Percentiles rank a stretch among this genome's conserved stretches.
Conservation (phyloP, 805 yeast species). For the Hagleromyces aurorensis region DNA sequence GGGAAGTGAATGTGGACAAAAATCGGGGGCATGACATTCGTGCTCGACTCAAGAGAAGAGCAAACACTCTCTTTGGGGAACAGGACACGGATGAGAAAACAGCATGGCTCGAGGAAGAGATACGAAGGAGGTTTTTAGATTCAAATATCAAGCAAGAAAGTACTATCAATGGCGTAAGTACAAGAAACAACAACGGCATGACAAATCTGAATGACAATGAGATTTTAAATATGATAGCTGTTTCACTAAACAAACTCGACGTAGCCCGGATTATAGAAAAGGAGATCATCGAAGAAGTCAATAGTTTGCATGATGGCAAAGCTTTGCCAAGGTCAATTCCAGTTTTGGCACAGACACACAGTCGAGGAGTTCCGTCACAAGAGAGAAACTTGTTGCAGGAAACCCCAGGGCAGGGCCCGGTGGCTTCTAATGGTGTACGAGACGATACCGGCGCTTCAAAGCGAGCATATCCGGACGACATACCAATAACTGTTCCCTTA, state of each 20-base stretch:
- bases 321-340: background rate
- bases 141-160: slow-evolving; percentile 13
- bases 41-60: slow-evolving; percentile 68
- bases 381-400: too few species aligned
- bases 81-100: slow-evolving; percentile 45
- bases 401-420: too few species aligned
- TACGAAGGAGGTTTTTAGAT: slow-evolving; percentile 40
- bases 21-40: slow-evolving; percentile 85
- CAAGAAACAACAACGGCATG: slow-evolving; percentile 7
- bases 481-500: slow-evolving; percentile 8
- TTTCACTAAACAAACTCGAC: slow-evolving; percentile 20
- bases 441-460: slow-evolving; percentile 8
- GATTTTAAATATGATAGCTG: slow-evolving; percentile 25
- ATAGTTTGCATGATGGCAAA: slow-evolving; percentile 1
- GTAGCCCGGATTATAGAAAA: slow-evolving; percentile 24
- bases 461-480: slow-evolving; percentile 11
- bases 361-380: background rate
- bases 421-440: too few species aligned
- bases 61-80: slow-evolving; percentile 57
- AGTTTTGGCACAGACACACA: background rate
- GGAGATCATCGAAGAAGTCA: slow-evolving; percentile 18
- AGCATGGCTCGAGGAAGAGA: slow-evolving; percentile 72
- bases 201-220: slow-evolving; percentile 25
- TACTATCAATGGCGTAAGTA: slow-evolving; percentile 2
- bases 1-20: slow-evolving; percentile 55